Evolutionary conservation across 495 filamentous ascomycete genomes (phyloP).

Genomic region (Friedmanniomyces endolithicus): DNA sequence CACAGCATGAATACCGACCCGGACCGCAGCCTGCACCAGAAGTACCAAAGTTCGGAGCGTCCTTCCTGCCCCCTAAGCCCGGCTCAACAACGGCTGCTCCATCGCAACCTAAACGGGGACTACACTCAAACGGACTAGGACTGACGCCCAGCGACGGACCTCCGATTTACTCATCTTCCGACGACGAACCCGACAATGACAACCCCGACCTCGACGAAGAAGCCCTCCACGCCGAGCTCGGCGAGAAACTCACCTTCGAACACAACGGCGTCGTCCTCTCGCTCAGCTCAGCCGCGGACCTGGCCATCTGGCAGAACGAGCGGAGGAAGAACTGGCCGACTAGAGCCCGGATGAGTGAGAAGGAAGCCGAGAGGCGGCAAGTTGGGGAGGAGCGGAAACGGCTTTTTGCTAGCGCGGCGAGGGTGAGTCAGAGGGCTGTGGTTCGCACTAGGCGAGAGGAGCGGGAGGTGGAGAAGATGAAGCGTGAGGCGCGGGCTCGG

Average conservation of each 20-base stretch:
- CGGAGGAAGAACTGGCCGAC: conserved; percentile 70
- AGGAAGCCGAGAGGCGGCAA: conserved; percentile 17
- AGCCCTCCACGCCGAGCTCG: conserved; percentile 35
- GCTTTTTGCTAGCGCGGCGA: conserved; percentile 6
- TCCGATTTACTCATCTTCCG: conserved; percentile 17
- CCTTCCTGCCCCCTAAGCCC: conserved; percentile 50
- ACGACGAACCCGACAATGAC: conserved; percentile 53
- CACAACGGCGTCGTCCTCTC: conserved; percentile 26
- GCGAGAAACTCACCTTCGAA: conserved; percentile 23
- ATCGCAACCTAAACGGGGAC: conserved; percentile 1
- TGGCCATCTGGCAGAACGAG: conserved; percentile 69
- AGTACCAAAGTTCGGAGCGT: conserved; percentile 50
- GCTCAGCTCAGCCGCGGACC: conserved; percentile 48
- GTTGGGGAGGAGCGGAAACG: conserved; percentile 12
- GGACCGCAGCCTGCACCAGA: conserved; percentile 32
- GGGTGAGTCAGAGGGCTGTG: not conserved
- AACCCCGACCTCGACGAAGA: conserved; percentile 65
- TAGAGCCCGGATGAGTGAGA: conserved; percentile 45
- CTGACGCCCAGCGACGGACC: conserved; percentile 63
- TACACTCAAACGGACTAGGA: conserved; percentile 39
- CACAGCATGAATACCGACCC: not conserved
- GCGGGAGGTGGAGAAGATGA: not conserved
- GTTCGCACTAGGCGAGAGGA: not conserved
- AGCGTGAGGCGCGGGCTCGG: not conserved
- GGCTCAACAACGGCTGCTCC: conserved; percentile 27